Base-by-base conservation (phyloP, 2,329 filamentous ascomycete species). In the Cladosporium austrohemisphaericum region DNA sequence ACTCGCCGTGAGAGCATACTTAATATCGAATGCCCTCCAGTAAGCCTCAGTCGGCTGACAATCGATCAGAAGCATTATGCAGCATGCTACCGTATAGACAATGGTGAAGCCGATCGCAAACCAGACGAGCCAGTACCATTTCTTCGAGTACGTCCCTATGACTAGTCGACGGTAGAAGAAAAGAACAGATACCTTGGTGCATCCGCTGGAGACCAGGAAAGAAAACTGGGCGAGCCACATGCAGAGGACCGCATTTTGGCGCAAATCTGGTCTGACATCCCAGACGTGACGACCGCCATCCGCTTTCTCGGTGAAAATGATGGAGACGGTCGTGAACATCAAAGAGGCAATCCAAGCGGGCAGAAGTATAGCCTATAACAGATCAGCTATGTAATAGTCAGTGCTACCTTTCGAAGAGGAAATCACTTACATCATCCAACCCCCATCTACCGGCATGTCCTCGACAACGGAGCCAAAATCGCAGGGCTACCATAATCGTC, bases 111-210 rank as follows among this genome's bases (percentile, higher is more conserved):
- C 46, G 22, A 74, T 73, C 9, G 59, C 62, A 5, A 52, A 60
- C 52, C 65, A 66, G 5, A 71, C 63, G 11, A 63, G 64, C 46
- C 63, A 66, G 2, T 68, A 60, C 55, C 71, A 73, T 10, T 50
- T 55, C 28, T 55, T 60, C 1, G 65, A 65, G 26, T 69, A 61
- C 1, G 64, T 59, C 38, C 63, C 65, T 6, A 53, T 52, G 11
- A 68, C 65, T 9, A 74, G 63, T 6, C 71, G 66, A 3, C 67
- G 65, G 52, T 74, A 73, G 57, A 74, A 73, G 23, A 61, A 56
- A 5, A 70, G 56, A 1, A 70, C 61, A 0, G 66, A 69, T 20
- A 68, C 57, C 51, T 70, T 71, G 33, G 62, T 64, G 18, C 60
- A 58, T 36, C 61, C 61, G 10, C 58, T 60, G 36, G 59, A 62